Conservation (phyloP, 371 early-diverging fungal genomes). For the Mortierella sp. region DNA sequence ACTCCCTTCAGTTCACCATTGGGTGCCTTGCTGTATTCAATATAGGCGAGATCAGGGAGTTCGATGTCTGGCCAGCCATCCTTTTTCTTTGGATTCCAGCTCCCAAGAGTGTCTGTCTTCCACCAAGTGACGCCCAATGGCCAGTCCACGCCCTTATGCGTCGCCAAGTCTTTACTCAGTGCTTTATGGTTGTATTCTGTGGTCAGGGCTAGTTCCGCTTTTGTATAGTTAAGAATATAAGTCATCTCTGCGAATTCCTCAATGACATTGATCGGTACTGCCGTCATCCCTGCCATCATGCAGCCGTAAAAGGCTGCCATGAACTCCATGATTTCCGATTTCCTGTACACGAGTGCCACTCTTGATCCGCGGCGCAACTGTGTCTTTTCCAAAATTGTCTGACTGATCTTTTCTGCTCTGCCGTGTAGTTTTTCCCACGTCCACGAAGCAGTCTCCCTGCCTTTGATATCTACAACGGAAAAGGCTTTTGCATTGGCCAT, state of each 20-base stretch:
- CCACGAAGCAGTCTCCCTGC: conserved; percentile 72
- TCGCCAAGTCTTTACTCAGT: conserved; percentile 75
- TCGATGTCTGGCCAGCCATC: conserved; percentile 60
- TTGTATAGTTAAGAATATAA: conserved; percentile 78
- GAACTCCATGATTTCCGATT: conserved; percentile 84
- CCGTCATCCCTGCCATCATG: conserved; percentile 84
- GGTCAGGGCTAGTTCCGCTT: conserved; percentile 78
- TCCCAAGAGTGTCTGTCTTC: conserved; percentile 81
- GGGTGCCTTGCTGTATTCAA: conserved; percentile 87
- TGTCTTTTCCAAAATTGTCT: conserved; percentile 69
- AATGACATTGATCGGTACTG: conserved; percentile 86
- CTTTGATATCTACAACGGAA: conserved; percentile 80
- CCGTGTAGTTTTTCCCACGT: conserved; percentile 83
- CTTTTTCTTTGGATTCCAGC: conserved; percentile 70
- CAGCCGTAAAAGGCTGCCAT: conserved; percentile 83
- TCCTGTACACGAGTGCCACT: conserved; percentile 85
- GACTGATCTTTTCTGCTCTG: conserved; percentile 78
- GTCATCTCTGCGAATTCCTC: conserved; percentile 85
- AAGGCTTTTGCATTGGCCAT: conserved; percentile 66
- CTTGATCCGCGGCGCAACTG: conserved; percentile 72
- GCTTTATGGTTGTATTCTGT: conserved; percentile 84
- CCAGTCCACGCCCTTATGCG: conserved; percentile 70
- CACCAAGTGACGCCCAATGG: conserved; percentile 79
- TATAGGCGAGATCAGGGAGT: conserved; percentile 82
- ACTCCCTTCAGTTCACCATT: conserved; percentile 90